These are phyloP conservation scores for Onygena corvina DNA, from an alignment of 2,329 filamentous ascomycete genomes.

Conservation along the genomic window DNA sequence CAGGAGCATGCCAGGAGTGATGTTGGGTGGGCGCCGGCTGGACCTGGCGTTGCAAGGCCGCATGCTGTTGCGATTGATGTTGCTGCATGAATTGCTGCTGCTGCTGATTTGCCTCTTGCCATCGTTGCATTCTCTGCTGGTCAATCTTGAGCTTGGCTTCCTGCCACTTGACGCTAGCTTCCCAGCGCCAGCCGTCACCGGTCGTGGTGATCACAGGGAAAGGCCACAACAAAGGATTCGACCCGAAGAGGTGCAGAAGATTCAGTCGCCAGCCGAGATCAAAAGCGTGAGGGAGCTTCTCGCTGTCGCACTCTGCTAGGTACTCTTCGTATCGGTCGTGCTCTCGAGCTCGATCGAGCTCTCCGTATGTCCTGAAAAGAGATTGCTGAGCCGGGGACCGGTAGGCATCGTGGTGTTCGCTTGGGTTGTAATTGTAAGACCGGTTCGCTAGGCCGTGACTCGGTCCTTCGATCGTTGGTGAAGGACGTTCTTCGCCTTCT, in stretches of 20 bases:
- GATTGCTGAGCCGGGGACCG: conserved; percentile 36
- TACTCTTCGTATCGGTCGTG: conserved; percentile 63
- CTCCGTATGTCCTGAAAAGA: conserved; percentile 38
- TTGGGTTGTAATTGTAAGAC: conserved; percentile 12
- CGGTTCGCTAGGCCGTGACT: not conserved
- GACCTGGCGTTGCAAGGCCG: not conserved
- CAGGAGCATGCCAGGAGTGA: conserved; percentile 1
- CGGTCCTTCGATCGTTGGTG: conserved; percentile 20
- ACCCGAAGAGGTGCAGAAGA: conserved; percentile 68
- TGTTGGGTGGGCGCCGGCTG: not conserved
- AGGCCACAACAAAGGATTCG: conserved; percentile 58
- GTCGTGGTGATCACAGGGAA: conserved; percentile 74
- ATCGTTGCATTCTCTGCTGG: conserved; percentile 21
- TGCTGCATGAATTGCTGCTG: conserved; percentile 18
- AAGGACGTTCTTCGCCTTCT: conserved; percentile 57
- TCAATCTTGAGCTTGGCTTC: conserved; percentile 54
- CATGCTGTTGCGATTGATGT: not conserved
- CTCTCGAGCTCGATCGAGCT: conserved; percentile 52
- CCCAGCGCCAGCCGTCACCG: conserved; percentile 91
- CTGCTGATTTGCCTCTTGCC: conserved; percentile 26
- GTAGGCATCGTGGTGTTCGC: conserved; percentile 17
- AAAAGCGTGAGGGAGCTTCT: conserved; percentile 84
- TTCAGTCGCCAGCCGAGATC: conserved; percentile 77
- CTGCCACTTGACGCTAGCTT: conserved; percentile 67
- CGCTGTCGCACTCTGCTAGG: conserved; percentile 77